A percentile compares a stretch with the other conserved stretches of the same genome.
phyloP scores from a whole-genome alignment of 768 basidiomycete genomes.

The Russula lepida region DNA sequence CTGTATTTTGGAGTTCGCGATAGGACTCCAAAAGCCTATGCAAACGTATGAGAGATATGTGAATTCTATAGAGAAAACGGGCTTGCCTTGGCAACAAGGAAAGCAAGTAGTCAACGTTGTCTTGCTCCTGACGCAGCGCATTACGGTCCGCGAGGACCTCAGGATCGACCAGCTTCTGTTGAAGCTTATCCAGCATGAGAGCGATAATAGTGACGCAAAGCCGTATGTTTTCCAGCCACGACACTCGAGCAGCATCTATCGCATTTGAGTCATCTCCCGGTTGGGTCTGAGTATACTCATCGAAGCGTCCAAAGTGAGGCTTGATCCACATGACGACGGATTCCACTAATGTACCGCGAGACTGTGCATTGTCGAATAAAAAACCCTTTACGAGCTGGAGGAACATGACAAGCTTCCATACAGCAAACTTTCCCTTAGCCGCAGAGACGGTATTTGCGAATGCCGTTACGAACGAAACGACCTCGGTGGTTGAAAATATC shows the following conservation, averaged over 20 bases:
- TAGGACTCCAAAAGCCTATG: constrained; percentile 79
- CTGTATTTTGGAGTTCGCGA: constrained; percentile 65
- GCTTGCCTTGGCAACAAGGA: constrained; percentile 74
- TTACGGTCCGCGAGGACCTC: constrained; percentile 51
- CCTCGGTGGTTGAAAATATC: constrained; percentile 72
- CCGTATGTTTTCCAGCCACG: constrained; percentile 87
- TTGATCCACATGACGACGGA: constrained; percentile 90
- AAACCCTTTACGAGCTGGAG: constrained; percentile 85
- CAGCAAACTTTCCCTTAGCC: constrained; percentile 78
- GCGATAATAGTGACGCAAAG: constrained; percentile 84
- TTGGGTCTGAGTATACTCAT: constrained; percentile 62
- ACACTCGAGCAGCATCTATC: constrained; percentile 67
- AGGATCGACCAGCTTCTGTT: constrained; percentile 68
- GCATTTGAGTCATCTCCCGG: constrained; percentile 57
- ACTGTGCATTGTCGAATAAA: constrained; percentile 74
- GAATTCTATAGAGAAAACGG: not conserved
- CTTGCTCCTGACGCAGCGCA: constrained; percentile 71
- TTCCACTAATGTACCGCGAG: constrained; percentile 74
- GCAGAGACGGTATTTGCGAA: constrained; percentile 79
- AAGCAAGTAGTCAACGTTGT: constrained; percentile 82
- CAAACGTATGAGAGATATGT: constrained; percentile 6
- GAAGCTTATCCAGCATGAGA: constrained; percentile 84
- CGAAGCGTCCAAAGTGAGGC: constrained; percentile 87
- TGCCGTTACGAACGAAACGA: constrained; percentile 77
- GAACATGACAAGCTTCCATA: constrained; percentile 92